These are phyloP conservation scores for Mycena crocata DNA, from an alignment of 768 basidiomycete species.

Conservation along the genomic window DNA sequence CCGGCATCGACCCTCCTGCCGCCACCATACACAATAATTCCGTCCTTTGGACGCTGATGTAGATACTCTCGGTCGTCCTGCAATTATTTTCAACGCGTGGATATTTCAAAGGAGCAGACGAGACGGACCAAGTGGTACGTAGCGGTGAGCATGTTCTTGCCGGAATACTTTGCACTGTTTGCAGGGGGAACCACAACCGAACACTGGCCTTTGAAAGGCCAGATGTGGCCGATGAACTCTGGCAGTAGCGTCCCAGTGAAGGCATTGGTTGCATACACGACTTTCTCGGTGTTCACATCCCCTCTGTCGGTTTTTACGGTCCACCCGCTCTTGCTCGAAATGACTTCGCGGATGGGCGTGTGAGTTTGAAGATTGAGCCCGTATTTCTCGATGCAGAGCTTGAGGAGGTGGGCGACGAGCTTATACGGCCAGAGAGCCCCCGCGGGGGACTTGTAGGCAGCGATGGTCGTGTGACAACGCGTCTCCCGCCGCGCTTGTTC, in stretches of 20 bases:
- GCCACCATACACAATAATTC: slow-evolving; percentile 36
- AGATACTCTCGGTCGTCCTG: slow-evolving; percentile 33
- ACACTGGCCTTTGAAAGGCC: slow-evolving; percentile 36
- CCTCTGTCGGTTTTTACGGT: too few species aligned
- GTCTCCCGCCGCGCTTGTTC: slow-evolving; percentile 19
- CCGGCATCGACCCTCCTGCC: slow-evolving; percentile 22
- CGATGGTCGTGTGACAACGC: slow-evolving; percentile 6
- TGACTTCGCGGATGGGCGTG: slow-evolving; percentile 31
- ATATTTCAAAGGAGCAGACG: neutral
- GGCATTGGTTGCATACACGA: slow-evolving; percentile 60
- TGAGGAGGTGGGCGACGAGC: slow-evolving; percentile 34
- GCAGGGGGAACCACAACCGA: slow-evolving; percentile 37
- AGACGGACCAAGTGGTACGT: slow-evolving; percentile 27
- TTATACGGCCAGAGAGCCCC: slow-evolving; percentile 36
- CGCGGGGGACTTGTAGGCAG: slow-evolving; percentile 25
- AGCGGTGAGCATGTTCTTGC: slow-evolving; percentile 32
- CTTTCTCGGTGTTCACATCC: slow-evolving; percentile 41
- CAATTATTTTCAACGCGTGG: neutral
- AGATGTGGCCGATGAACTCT: slow-evolving; percentile 35
- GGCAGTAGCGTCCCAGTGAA: slow-evolving; percentile 54
- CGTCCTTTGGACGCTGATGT: slow-evolving; percentile 38
- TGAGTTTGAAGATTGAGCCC: slow-evolving; percentile 46
- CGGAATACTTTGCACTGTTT: slow-evolving; percentile 34
- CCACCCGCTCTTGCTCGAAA: too few species aligned
- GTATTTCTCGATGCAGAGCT: slow-evolving; percentile 32